A percentile compares a stretch with the other conserved stretches of the same genome.
Conservation (phyloP, 2,329 filamentous ascomycete species). For the Fusarium tupiense region DNA sequence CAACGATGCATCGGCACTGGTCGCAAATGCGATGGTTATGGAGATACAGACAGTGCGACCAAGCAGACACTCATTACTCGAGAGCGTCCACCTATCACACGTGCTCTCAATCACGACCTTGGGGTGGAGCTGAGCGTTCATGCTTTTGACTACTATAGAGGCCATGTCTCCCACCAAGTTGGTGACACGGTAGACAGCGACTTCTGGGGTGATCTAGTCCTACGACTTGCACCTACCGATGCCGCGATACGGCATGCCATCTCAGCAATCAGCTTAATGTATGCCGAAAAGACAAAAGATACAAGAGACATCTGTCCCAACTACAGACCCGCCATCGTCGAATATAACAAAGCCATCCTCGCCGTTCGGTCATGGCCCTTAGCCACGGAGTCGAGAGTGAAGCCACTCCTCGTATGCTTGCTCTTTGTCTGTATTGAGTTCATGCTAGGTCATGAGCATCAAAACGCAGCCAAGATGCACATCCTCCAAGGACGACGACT, state of each 20-base stretch:
- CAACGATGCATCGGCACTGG: slow-evolving; percentile 9
- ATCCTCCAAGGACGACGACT: background rate
- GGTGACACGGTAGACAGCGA: background rate
- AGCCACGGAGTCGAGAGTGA: background rate
- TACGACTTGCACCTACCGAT: slow-evolving; percentile 1
- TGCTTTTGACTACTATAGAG: background rate
- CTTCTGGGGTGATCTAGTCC: slow-evolving; percentile 4
- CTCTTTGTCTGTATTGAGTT: slow-evolving; percentile 11
- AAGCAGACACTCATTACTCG: background rate
- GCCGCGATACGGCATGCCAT: slow-evolving; percentile 12
- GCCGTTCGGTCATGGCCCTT: background rate
- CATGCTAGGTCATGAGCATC: background rate
- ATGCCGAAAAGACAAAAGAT: background rate
- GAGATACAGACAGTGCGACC: background rate
- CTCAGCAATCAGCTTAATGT: slow-evolving; percentile 1
- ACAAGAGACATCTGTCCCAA: background rate
- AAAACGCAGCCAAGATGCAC: background rate
- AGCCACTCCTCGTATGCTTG: background rate
- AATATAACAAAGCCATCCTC: background rate
- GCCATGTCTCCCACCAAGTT: background rate
- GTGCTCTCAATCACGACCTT: background rate
- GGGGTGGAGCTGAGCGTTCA: background rate
- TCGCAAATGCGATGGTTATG: slow-evolving; percentile 7
- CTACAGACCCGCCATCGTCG: background rate
- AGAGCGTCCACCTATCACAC: background rate